These are phyloP conservation scores for Hypoxylon sp. DNA, from an alignment of 2,329 filamentous ascomycete genomes.

Conservation along the genomic window DNA sequence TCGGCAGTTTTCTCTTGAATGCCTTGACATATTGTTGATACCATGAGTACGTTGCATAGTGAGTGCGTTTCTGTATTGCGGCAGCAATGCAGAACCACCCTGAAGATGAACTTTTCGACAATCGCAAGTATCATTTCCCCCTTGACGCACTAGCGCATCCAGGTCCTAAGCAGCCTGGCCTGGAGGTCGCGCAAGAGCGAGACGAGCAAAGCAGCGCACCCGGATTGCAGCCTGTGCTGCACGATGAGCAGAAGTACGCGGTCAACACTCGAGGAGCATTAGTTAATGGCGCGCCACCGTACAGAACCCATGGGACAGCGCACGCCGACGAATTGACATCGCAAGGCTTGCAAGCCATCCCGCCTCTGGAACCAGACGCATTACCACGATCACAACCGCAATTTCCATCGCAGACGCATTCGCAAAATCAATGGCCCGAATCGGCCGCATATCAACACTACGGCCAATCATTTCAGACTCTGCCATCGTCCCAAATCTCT, in stretches of 20 bases:
- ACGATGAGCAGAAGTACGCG: conserved; percentile 39
- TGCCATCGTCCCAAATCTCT: conserved; percentile 21
- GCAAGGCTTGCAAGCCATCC: conserved; percentile 32
- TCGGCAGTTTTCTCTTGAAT: neutral
- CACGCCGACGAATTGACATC: conserved; percentile 36
- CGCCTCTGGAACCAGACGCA: conserved; percentile 5
- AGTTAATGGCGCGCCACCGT: conserved; percentile 16
- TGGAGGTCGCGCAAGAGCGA: conserved; percentile 37
- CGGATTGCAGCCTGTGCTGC: conserved; percentile 38
- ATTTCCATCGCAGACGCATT: no score
- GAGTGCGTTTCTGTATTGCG: conserved; percentile 15
- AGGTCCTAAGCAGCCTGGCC: conserved; percentile 35
- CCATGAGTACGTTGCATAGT: conserved; percentile 13
- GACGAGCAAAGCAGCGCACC: conserved; percentile 40
- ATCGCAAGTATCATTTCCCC: conserved; percentile 44
- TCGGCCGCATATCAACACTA: conserved; percentile 11
- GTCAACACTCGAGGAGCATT: conserved; percentile 20
- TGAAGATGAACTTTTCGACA: conserved; percentile 39
- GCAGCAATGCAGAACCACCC: conserved; percentile 32
- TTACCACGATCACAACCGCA: conserved; percentile 16
- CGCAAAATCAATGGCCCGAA: conserved; percentile 16
- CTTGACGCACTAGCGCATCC: conserved; percentile 14
- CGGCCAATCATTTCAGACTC: conserved; percentile 24
- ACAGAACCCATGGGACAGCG: conserved; percentile 22
- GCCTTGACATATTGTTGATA: neutral